Base-by-base conservation (phyloP, 192 early-diverging fungal species). In the Coemansia sp. region DNA sequence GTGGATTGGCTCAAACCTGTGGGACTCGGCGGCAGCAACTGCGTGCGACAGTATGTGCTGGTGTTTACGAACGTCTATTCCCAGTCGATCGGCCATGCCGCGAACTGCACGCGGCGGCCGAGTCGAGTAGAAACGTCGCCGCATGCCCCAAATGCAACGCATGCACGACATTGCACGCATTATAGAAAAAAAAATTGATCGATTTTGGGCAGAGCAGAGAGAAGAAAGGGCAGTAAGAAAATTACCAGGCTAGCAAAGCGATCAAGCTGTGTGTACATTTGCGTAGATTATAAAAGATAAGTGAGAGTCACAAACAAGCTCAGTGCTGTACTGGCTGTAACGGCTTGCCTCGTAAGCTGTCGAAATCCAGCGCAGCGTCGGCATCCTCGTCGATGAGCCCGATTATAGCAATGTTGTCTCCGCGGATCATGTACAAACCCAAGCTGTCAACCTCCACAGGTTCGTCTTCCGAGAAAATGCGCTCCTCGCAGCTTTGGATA, bases 81-180 rank as follows among this genome's bases (percentile, higher is more conserved):
- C 87, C 26, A 87, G 69, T 1, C 83, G 73, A 67, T 88, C 87
- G 41, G 66, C 74, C 82, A 87, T 88, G 12, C 87, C 87, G 21
- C 82, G 74, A 0, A 88, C 85, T 9, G 87, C 56, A 15, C 83
- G 78, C 1, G 82, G 61, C 44, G 33, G 37, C 18, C 53, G 42
- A 0, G 66, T 68, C 21, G 58, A 56, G 39, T 60, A 65, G 14
- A n/a, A n/a, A n/a, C 17, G 4, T 29, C 53, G 62, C 17, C 40
- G 38, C 15, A 21, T 29, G 35, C 35, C 22, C 3, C 62, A 37
- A 57, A 57, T 57, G 39, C 56, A 39, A n/a, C 33, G 56, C 4
- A 41, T 15, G 33, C 38, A 21, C 46, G 21, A 50, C 59, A 32
- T 52, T 61, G 26, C 21, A 10, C 12, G 8, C 5, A 29, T 11